Evolutionary conservation across 1,284 basidiomycete species (phyloP), one percentile per base, ranked within the genome.

Genomic region (Leccinum variabile): DNA sequence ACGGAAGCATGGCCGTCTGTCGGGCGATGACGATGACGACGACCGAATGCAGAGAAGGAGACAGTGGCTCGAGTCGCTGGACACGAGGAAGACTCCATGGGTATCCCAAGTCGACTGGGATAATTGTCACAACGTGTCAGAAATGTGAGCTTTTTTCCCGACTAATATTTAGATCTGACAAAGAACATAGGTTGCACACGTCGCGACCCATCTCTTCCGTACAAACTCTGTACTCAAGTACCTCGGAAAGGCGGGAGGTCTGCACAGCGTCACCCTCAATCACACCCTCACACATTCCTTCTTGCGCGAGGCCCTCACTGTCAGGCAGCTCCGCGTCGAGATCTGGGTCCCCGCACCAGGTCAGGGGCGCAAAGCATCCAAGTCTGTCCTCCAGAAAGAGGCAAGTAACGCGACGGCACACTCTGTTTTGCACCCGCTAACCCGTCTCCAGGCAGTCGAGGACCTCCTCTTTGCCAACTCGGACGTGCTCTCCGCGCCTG

Each of bases 301-400:
- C 67, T 78, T 99, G 55, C 81, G 97, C 53, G 96, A 99, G 60
- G 95, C 94, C 1, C 77, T 99, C 60, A 98, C 97, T 2, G 80
- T 86, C 18, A 91, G 89, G 74, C 97, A 99, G 78, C 86, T 99
- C 69, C 86, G 92, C 35, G 86, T 99, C n/a, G 95, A 99, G 78
- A 97, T 99, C 61, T 96, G 90, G 87, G 82, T 79, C 11, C 87
- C 90, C 1, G 91, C 92, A 68, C 80, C 85, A 6, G 89, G 86
- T 1, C 85, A 85, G 64, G 89, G 87, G 10, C 95, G 90, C 77
- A 91, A 89, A 73, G 84, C 83, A 16, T 75, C 82, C 54, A 90
- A 86, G 77, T 95, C 94, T 69, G 79, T 79, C 33, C 72, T 97
- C 53, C 86, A 88, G 70, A 95, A 95, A 77, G 88, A 94, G 81